A percentile compares a stretch with the other conserved stretches of the same genome.
Conservation (phyloP, 352 stramenopile genomes). For the Phytophthora lateralis region DNA sequence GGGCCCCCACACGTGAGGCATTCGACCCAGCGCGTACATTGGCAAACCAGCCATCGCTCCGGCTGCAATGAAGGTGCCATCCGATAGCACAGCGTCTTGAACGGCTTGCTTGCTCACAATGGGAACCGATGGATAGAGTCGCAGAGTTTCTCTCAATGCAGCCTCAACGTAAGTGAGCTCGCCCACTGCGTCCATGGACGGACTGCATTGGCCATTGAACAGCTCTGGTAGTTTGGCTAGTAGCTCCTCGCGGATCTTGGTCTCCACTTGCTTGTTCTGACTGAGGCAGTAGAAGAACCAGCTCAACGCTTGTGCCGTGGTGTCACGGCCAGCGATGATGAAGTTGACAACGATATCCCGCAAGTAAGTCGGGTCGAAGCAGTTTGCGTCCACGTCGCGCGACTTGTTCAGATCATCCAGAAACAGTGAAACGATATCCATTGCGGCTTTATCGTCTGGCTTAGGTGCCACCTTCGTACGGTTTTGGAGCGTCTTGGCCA, state of each 20-base stretch:
- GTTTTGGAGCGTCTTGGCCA: constrained; percentile 37
- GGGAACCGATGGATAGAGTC: constrained; percentile 68
- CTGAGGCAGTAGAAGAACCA: constrained; percentile 79
- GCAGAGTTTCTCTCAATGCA: constrained; percentile 62
- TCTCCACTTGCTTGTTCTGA: constrained; percentile 50
- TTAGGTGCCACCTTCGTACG: constrained; percentile 7
- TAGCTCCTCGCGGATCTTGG: constrained; percentile 56
- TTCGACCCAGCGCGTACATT: constrained; percentile 61
- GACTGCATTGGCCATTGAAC: constrained; percentile 19
- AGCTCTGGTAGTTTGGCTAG: constrained; percentile 29
- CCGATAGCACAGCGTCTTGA: constrained; percentile 37
- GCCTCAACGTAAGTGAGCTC: constrained; percentile 56
- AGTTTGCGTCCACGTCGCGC: constrained; percentile 8
- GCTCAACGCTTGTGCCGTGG: constrained; percentile 68
- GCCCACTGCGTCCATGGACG: constrained; percentile 50
- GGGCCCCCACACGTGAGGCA: constrained; percentile 61
- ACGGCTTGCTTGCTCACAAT: constrained; percentile 39
- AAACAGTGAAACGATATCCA: constrained; percentile 60
- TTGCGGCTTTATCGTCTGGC: constrained; percentile 2
- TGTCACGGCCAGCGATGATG: constrained; percentile 82
- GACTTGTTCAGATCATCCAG: constrained; percentile 36
- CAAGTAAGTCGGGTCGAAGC: constrained; percentile 51
- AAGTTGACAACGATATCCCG: constrained; percentile 84
- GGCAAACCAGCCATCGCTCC: constrained; percentile 40
- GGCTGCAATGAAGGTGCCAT: constrained; percentile 63